Conservation (phyloP, 78 protist species). For the Dictyostelium capitatum region DNA sequence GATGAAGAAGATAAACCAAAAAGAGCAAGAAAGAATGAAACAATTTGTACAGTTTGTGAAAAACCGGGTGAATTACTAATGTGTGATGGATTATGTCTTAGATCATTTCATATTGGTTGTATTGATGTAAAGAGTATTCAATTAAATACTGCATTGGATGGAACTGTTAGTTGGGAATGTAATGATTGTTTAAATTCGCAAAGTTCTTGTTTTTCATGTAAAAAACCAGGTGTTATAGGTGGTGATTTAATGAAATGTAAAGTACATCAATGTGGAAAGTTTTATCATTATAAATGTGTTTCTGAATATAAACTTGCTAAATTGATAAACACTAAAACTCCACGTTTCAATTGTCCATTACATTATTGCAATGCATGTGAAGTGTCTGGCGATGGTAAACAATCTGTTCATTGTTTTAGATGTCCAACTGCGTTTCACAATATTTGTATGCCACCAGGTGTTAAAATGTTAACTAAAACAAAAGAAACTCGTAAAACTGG, state of each 20-base stretch:
- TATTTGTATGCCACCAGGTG: constrained; percentile 71
- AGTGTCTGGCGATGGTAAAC: constrained; percentile 80
- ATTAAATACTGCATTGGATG: background rate
- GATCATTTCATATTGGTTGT: constrained; percentile 61
- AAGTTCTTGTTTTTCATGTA: constrained; percentile 59
- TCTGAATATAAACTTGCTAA: constrained; percentile 50
- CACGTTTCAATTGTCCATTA: constrained; percentile 78
- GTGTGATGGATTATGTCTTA: constrained; percentile 72
- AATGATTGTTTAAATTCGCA: constrained; percentile 32
- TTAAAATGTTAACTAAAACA: constrained; percentile 70
- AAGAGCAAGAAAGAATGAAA: constrained; percentile 74
- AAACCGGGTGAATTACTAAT: constrained; percentile 43
- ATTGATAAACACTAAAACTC: constrained; percentile 59
- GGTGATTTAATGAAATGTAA: constrained; percentile 69
- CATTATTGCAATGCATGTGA: constrained; percentile 62
- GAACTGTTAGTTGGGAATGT: constrained; percentile 54
- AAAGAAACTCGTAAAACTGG: constrained; percentile 81
- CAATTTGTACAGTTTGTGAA: constrained; percentile 64
- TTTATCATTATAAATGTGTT: constrained; percentile 65
- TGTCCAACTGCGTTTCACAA: constrained; percentile 79
- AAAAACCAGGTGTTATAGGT: constrained; percentile 50
- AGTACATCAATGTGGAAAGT: constrained; percentile 78
- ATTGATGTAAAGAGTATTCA: background rate
- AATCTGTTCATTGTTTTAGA: constrained; percentile 74
- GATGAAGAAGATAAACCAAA: constrained; percentile 39